Conservation (phyloP, 768 basidiomycete species). For the Dentipellis fragilis region DNA sequence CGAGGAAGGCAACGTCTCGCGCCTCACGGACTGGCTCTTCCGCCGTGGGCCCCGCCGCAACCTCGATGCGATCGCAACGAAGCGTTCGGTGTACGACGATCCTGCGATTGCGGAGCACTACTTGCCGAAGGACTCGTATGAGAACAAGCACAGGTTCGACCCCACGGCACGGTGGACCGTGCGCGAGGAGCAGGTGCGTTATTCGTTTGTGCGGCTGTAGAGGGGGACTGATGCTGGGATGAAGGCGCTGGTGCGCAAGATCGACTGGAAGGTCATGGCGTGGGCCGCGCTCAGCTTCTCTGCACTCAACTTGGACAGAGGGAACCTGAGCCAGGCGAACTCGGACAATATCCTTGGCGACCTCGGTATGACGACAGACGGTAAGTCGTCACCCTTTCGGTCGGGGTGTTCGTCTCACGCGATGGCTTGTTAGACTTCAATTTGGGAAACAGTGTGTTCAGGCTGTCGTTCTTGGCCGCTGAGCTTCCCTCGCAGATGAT, state of each 20-base stretch:
- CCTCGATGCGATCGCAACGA: slow-evolving; percentile 41
- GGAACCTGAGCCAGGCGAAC: slow-evolving; percentile 51
- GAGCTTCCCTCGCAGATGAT: slow-evolving; percentile 56
- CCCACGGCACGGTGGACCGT: slow-evolving; percentile 55
- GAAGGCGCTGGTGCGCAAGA: slow-evolving; percentile 39
- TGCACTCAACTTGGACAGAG: slow-evolving; percentile 33
- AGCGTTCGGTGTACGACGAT: slow-evolving; percentile 47
- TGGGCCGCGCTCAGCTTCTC: slow-evolving; percentile 55
- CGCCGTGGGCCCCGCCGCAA: slow-evolving; percentile 16
- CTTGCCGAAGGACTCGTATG: slow-evolving; percentile 39
- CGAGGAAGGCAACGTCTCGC: background rate
- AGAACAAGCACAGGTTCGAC: slow-evolving; percentile 52
- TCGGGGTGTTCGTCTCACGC: slow-evolving; percentile 17
- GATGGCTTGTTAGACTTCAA: slow-evolving; percentile 8
- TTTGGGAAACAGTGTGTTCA: slow-evolving; percentile 10
- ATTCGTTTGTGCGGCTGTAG: background rate
- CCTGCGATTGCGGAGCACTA: slow-evolving; percentile 35
- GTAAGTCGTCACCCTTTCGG: slow-evolving; percentile 19
- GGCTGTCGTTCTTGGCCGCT: slow-evolving; percentile 16
- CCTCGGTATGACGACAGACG: slow-evolving; percentile 46
- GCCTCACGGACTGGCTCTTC: slow-evolving; percentile 11
- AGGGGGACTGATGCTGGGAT: background rate
- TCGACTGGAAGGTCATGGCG: slow-evolving; percentile 47
- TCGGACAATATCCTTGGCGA: slow-evolving; percentile 54
- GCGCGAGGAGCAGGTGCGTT: slow-evolving; percentile 43